Conservation (phyloP, 345 rosid species). For the Salix exigua region DNA sequence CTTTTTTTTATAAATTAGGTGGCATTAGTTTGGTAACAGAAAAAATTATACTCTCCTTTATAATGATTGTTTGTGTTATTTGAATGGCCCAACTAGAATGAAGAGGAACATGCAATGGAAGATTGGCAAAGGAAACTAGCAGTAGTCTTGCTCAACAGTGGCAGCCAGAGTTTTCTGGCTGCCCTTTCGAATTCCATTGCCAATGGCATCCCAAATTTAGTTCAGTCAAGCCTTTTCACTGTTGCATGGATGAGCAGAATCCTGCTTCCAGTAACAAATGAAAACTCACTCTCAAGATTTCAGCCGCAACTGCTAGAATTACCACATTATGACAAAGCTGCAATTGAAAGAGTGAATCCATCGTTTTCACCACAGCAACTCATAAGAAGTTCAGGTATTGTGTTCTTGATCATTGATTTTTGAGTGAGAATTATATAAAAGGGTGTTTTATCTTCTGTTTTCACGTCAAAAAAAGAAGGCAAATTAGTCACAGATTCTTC, state of each 20-base stretch:
- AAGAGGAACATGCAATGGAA: conserved; percentile 41
- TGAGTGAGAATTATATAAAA: not conserved
- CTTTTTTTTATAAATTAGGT: not conserved
- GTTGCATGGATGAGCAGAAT: conserved; percentile 47
- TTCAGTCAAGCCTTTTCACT: conserved; percentile 46
- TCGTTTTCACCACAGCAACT: conserved; percentile 27
- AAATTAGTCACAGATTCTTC: not conserved
- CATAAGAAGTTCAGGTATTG: conserved; percentile 37
- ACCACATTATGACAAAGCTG: conserved; percentile 18
- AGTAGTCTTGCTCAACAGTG: conserved; percentile 35
- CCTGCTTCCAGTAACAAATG: conserved; percentile 17
- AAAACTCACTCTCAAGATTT: conserved; percentile 22
- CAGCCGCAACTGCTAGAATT: conserved; percentile 23
- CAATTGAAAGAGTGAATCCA: conserved; percentile 27
- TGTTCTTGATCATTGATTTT: not conserved
- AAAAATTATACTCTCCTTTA: not conserved
- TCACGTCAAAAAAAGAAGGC: not conserved
- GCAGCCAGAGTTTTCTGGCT: conserved; percentile 32
- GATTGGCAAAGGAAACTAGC: conserved; percentile 50
- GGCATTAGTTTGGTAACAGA: not conserved
- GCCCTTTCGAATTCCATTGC: conserved; percentile 50
- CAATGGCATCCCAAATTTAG: conserved; percentile 43
- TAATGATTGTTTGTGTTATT: not conserved
- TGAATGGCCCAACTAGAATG: conserved; percentile 24
- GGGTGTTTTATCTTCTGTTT: not conserved